A percentile compares a stretch with the other conserved stretches of the same genome.
Evolutionary conservation across 2,329 filamentous ascomycete genomes (phyloP).

Genomic region (Coniochaeta sp.): DNA sequence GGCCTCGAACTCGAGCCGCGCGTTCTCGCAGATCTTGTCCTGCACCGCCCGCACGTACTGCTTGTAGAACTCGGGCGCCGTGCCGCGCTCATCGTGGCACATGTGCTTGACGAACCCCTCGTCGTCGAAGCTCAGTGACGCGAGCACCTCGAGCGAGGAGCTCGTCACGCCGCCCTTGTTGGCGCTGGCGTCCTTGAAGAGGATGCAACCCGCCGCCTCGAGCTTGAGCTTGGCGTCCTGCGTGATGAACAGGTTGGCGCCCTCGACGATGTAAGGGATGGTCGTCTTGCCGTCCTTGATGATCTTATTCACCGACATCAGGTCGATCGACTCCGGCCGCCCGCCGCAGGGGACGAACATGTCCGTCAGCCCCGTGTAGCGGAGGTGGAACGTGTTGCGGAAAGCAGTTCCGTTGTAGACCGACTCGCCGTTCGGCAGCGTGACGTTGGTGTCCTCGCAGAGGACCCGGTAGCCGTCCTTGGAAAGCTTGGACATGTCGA

Average conservation of each 20-base stretch:
- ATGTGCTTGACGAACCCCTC: slow-evolving; percentile 83
- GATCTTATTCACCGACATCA: slow-evolving; percentile 77
- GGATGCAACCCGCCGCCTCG: slow-evolving; percentile 86
- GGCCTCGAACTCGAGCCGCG: slow-evolving; percentile 89
- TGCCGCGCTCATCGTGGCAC: slow-evolving; percentile 70
- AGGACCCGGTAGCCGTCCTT: slow-evolving; percentile 84
- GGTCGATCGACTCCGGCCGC: slow-evolving; percentile 91
- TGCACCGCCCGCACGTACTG: slow-evolving; percentile 90
- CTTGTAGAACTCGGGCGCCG: slow-evolving; percentile 84
- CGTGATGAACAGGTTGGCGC: slow-evolving; percentile 96
- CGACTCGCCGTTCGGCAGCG: slow-evolving; percentile 78
- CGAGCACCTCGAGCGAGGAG: slow-evolving; percentile 91
- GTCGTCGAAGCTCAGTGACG: slow-evolving; percentile 91
- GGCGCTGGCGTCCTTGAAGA: slow-evolving; percentile 96
- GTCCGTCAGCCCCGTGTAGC: slow-evolving; percentile 69
- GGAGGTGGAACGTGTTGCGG: slow-evolving; percentile 95
- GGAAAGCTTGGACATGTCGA: slow-evolving; percentile 79
- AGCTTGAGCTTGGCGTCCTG: slow-evolving; percentile 95
- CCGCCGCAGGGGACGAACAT: slow-evolving; percentile 94
- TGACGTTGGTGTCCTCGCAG: slow-evolving; percentile 83
- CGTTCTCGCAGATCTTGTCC: slow-evolving; percentile 83
- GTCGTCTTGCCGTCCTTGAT: slow-evolving; percentile 83
- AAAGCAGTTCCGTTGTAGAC: slow-evolving; percentile 89
- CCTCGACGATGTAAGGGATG: slow-evolving; percentile 94
- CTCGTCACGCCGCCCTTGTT: slow-evolving; percentile 99